Evolutionary conservation across 1,284 basidiomycete genomes (phyloP).

Genomic region (Ceratobasidium papillatum): DNA sequence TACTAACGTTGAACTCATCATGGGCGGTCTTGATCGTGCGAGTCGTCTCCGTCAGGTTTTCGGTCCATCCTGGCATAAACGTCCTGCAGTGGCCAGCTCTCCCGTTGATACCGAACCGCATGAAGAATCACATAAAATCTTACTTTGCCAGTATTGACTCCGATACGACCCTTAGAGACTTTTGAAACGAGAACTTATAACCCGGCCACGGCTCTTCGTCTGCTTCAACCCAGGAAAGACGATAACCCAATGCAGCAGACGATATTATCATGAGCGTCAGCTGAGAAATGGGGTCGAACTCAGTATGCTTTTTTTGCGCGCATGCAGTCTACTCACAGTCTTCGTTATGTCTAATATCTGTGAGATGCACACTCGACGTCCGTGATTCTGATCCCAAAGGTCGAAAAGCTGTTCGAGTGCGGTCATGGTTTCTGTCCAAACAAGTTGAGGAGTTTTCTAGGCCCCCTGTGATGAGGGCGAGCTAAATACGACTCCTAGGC

Average conservation of each 20-base stretch:
- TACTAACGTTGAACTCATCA: not conserved
- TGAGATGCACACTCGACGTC: not conserved
- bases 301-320: not conserved
- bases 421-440: conserved; percentile 11
- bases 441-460: conserved; percentile 7
- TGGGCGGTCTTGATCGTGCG: not conserved
- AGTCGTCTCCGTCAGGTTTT: not conserved
- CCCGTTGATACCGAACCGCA: not conserved
- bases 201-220: not conserved
- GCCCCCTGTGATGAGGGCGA: too few species aligned
- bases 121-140: not conserved
- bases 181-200: conserved; percentile 1
- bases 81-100: not conserved
- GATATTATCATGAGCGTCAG: conserved; percentile 16
- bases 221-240: not conserved
- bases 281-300: not conserved
- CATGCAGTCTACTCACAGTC: not conserved
- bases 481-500: not conserved
- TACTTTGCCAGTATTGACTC: not conserved
- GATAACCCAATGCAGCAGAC: conserved; percentile 12
- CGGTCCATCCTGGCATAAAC: conserved; percentile 1
- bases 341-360: conserved; percentile 5
- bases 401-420: conserved; percentile 7
- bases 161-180: conserved; percentile 5
- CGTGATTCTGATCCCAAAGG: not conserved